phyloP scores from a whole-genome alignment of 345 rosid species.

The Theobroma cacao region DNA sequence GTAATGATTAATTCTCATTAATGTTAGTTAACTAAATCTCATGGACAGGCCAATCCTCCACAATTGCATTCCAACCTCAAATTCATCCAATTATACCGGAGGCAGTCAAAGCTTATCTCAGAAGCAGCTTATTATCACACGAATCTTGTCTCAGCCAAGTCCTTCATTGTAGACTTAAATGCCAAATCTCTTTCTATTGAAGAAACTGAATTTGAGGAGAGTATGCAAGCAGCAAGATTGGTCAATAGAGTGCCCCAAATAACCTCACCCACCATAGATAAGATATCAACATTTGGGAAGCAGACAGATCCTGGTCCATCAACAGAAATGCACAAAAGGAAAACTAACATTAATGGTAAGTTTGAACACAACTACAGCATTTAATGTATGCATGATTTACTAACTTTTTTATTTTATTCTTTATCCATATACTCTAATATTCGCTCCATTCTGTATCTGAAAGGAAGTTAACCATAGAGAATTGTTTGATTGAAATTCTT shows the following conservation, averaged over 20 bases:
- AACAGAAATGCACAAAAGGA: constrained; percentile 11
- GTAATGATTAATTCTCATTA: background rate
- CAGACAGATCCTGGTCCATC: constrained; percentile 23
- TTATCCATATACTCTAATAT: background rate
- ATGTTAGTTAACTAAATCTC: constrained; percentile 11
- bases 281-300: constrained; percentile 11
- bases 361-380: background rate
- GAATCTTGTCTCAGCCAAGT: constrained; percentile 48
- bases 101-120: constrained; percentile 47
- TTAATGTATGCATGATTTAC: background rate
- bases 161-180: constrained; percentile 46
- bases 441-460: too few species aligned
- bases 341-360: constrained; percentile 28
- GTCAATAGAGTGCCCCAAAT: constrained; percentile 27
- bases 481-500: too few species aligned
- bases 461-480: too few species aligned
- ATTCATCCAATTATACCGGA: constrained; percentile 51
- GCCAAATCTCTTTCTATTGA: constrained; percentile 59
- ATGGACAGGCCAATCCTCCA: constrained; percentile 57
- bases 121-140: constrained; percentile 61
- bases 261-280: constrained; percentile 13
- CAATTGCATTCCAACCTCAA: constrained; percentile 63
- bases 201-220: constrained; percentile 54
- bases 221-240: constrained; percentile 50
- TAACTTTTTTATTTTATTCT: background rate